Evolutionary conservation across 2,329 filamentous ascomycete species (phyloP).

Genomic region (Tolypocladium ophioglossoides): DNA sequence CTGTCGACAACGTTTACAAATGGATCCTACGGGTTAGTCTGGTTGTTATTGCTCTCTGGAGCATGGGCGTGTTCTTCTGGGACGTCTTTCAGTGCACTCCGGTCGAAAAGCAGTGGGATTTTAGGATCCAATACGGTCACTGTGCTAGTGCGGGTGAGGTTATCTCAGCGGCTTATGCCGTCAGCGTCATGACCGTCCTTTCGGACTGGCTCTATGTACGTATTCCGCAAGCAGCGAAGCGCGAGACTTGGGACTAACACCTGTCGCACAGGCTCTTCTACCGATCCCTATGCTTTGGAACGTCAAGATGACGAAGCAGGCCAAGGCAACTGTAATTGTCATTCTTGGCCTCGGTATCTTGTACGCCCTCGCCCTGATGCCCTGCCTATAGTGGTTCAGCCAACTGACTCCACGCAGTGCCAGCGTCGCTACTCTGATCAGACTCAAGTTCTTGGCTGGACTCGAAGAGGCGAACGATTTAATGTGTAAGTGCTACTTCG

Average conservation of each 20-base stretch:
- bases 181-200: conserved; percentile 40
- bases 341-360: conserved; percentile 41
- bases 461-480: conserved; percentile 34
- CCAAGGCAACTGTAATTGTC: conserved; percentile 39
- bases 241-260: not conserved
- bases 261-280: conserved; percentile 28
- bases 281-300: conserved; percentile 45
- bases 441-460: conserved; percentile 36
- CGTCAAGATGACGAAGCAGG: conserved; percentile 40
- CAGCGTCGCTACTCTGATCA: conserved; percentile 42
- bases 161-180: conserved; percentile 37
- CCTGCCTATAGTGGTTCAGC: not conserved
- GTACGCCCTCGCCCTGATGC: conserved; percentile 15
- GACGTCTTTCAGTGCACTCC: conserved; percentile 41
- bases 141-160: conserved; percentile 34
- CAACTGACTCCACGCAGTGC: conserved; percentile 24
- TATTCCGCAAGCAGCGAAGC: not conserved
- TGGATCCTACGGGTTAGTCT: conserved; percentile 36
- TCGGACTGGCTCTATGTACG: conserved; percentile 44
- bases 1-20: conserved; percentile 33
- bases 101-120: conserved; percentile 42
- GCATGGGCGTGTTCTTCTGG: conserved; percentile 39
- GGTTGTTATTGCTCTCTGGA: conserved; percentile 34
- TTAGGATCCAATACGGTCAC: conserved; percentile 28
- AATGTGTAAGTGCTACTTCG: conserved; percentile 27